Base-by-base conservation (phyloP, 257 asterid species). In the Nemophila menziesii region DNA sequence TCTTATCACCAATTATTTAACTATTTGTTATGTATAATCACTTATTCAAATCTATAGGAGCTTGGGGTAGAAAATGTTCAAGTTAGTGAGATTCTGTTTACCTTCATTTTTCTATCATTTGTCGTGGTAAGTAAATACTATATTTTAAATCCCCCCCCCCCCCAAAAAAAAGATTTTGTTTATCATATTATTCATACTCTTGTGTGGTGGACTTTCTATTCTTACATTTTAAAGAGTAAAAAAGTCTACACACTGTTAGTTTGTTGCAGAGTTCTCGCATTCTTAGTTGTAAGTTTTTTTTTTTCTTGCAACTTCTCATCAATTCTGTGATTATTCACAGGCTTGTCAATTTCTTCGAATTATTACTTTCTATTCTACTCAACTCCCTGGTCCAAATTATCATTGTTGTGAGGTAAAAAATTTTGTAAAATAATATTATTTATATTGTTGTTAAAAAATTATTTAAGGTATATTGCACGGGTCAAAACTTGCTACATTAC, bases 191-290 rank as follows among this genome's bases (percentile, higher is more conserved):
- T 21, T 43, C 49, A 66, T 57, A 54, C 63, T 60, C 46, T 65
- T 15, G 48, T 67, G 78, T 81, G 85, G 99, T 90, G 99, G 96
- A 90, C 94, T 24, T 85, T 90, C 85, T 89, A 85, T 71, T 96
- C 99, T 56, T 90, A 85, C 67, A 56, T 85, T 63, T 46, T 74
- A 42, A 90, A 90, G 80, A 75, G 67, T 77, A 86, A 85, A 71
- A 90, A 70, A 75, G 73, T 90, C 64, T 86, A 86, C 73, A 90
- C 99, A 13, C 96, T 86, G 55, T 71, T 81, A 41, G 49, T 86
- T 47, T 86, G 99, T 96, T 86, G 96, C 86, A 74, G 99, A 73
- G 96, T 77, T 39, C 66, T 90, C 56, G 86, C 99, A 26, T 90
- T 73, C 69, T 75, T 90, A 77, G 84, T 79, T 33, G 98, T 90